phyloP scores from a whole-genome alignment of 768 basidiomycete species.

The Glaciozyma antarctica region DNA sequence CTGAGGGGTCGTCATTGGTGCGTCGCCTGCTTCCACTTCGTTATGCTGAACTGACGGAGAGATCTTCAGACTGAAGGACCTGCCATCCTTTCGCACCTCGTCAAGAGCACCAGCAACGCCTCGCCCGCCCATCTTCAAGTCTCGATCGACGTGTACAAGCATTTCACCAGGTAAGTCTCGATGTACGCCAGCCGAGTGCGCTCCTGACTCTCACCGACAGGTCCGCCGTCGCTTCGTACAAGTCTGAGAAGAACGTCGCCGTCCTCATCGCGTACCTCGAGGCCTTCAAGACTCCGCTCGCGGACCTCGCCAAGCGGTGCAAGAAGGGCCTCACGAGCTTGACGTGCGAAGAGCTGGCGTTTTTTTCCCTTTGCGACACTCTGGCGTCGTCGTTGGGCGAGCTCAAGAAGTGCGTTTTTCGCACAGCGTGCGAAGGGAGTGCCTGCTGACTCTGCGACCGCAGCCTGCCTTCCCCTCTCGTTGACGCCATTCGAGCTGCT shows the following conservation, averaged over 20 bases:
- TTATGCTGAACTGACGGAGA: background rate
- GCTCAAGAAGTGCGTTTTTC: background rate
- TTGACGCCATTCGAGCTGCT: background rate
- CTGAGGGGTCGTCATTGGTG: background rate
- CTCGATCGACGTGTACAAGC: constrained; percentile 10
- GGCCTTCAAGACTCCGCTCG: constrained; percentile 12
- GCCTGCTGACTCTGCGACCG: background rate
- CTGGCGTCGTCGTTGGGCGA: constrained; percentile 1
- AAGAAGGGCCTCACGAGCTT: constrained; percentile 6
- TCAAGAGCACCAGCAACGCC: background rate
- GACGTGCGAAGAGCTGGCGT: constrained; percentile 16
- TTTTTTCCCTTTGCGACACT: constrained; percentile 8
- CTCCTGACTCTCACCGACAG: background rate
- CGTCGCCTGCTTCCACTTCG: background rate
- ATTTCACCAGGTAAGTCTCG: constrained; percentile 5
- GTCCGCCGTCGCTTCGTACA: constrained; percentile 6
- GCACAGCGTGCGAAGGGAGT: accelerated
- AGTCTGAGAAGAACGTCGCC: background rate
- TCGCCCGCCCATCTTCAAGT: background rate
- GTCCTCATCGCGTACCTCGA: constrained; percentile 1
- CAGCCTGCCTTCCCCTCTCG: constrained; percentile 3
- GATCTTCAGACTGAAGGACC: constrained; percentile 4
- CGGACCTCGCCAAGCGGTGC: constrained; percentile 7
- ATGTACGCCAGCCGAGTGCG: background rate
- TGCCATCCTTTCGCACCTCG: constrained; percentile 1